Base-by-base conservation (phyloP, 1,139 yeast genomes). In the Zygosaccharomyces pseudobailii region DNA sequence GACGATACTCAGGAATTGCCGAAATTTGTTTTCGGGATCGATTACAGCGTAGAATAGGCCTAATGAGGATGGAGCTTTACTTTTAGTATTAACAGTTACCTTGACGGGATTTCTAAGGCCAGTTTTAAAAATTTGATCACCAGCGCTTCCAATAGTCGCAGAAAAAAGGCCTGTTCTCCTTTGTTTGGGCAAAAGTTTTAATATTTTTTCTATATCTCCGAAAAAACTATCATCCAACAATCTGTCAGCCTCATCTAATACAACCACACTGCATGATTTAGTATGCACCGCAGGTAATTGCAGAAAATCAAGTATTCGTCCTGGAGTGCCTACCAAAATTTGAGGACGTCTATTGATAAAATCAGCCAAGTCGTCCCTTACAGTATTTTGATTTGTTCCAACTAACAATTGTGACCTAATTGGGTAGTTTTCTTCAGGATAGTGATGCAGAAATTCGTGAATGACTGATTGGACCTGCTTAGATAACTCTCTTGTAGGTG, bases 401-500 rank as follows among this genome's bases (percentile, higher is more conserved):
- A 90, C 85, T 19, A 92, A 66, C 9, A 85, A 65, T 64, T 92
- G 97, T 0, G 92, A 78, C 41, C 68, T 73, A 13, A 88, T 75
- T 28, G 63, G 58, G 28, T 54, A 37, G 6, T 47, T 45, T 31
- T 72, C 72, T 9, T 73, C 79, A 0, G 92, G 89, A 43, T 79
- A 76, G 54, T 73, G 82, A 45, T 77, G 74, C 21, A 90, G 65
- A 13, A 92, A 67, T 0, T 74, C 65, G 22, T 79, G 71, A 46
- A 90, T 73, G 0, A 90, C 97, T 2, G 71, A 57, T 56, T 81
- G 79, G 35, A 87, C 89, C 63, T 92, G 98, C 52, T 78, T 75
- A 0, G 97, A 95, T 45, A 92, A 75, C 65, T 94, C 98, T 67
- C 97, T 74, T 0, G 98, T 94, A 3, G 98, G 98, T 0, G 95